A percentile compares a stretch with the other conserved stretches of the same genome.
These are phyloP conservation scores for Quercus lobata DNA, from an alignment of 331 rosid species.

Conservation along the genomic window DNA sequence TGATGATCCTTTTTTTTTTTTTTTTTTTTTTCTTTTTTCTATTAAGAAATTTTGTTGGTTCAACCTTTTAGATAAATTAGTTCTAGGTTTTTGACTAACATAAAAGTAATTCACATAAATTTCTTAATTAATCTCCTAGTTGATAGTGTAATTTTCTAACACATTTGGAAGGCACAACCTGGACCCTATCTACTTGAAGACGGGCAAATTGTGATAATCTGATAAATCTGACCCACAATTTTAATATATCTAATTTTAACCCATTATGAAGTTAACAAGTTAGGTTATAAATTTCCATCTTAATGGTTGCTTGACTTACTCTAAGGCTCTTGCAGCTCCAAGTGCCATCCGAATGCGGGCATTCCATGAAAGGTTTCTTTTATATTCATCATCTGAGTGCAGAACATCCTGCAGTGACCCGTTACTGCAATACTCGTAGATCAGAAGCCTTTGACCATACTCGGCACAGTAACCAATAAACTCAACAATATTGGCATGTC, in stretches of 20 bases:
- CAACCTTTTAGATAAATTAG: not conserved
- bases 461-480: slow-evolving; percentile 82
- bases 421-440: slow-evolving; percentile 75
- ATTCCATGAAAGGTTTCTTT: slow-evolving; percentile 69
- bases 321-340: slow-evolving; percentile 90
- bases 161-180: not conserved
- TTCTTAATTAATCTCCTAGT: not conserved
- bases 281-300: slow-evolving; percentile 1
- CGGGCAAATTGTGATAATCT: not conserved
- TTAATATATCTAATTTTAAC: not conserved
- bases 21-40: not conserved
- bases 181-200: not conserved
- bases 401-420: slow-evolving; percentile 75
- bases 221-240: slow-evolving; percentile 4
- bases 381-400: slow-evolving; percentile 69
- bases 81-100: not conserved
- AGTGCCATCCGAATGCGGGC: slow-evolving; percentile 83
- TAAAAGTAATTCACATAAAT: not conserved
- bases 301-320: slow-evolving; percentile 51
- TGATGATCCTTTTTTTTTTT: not conserved
- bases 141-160: not conserved
- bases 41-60: not conserved
- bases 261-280: not conserved
- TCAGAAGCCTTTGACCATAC: slow-evolving; percentile 84
- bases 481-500: slow-evolving; percentile 75